Evolutionary conservation across 1,139 yeast species (phyloP), one percentile per base, ranked within the genome.

Genomic region (Diutina neorugosa): DNA sequence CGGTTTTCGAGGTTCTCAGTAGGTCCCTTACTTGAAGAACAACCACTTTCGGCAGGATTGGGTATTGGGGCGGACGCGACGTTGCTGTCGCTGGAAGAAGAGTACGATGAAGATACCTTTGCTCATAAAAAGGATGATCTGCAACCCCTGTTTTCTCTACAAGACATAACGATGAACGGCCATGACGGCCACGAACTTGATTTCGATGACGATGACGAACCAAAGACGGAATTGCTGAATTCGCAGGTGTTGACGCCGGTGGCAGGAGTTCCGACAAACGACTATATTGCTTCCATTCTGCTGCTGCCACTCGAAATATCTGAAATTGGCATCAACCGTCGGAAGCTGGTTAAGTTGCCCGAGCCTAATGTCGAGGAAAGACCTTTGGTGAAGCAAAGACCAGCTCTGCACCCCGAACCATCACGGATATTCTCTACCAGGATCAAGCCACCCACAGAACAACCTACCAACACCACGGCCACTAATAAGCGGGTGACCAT

Each of bases 1-100:
- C 61, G 76, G 51, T 74, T 74, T 54, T 73, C 78, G 0, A 64
- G 73, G 50, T 67, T 74, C 54, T 73, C 78, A 0, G 40, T 27
- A 4, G 50, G 50, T 16, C 48, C 48, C 8, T 23, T 44, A 19
- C 16, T 44, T 2, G 37, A 31, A 11, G 37, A 31, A 14, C 37
- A 31, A n/a, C 37, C 37, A 11, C 37, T 31, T 9, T 31, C 37
- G 4, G 37, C 37, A 31, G 37, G 37, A 4, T 31, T 31, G 37
- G 37, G 37, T n/a, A 20, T 18, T 12, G 25, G 21, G 25, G 23
- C 23, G 7, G 46, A 43, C 4, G 7, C 46, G 3, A 18, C 16
- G 16, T 9, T 21, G n/a, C 48, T 44, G 48, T 14, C 31, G 12
- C 34, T 23, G 31, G 23, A 25, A 4, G 23, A 20, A 21, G 23